These are phyloP conservation scores for Candida fluviatilis DNA, from an alignment of 805 yeast species.

Conservation along the genomic window DNA sequence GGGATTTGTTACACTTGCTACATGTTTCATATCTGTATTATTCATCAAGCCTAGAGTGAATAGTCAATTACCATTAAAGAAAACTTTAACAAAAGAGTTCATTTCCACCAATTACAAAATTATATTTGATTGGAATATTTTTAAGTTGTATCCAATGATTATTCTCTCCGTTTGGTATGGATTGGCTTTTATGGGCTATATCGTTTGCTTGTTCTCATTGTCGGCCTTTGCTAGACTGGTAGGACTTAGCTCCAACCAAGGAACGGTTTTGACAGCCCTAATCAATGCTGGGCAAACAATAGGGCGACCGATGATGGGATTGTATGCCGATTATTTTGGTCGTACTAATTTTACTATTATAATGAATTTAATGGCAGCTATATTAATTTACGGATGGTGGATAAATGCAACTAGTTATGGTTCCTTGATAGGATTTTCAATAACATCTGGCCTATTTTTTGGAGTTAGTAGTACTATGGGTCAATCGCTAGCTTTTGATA, in stretches of 20 bases:
- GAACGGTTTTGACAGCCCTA: slow-evolving; percentile 29
- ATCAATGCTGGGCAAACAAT: slow-evolving; percentile 41
- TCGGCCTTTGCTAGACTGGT: slow-evolving; percentile 36
- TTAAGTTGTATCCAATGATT: slow-evolving; percentile 19
- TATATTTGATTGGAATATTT: slow-evolving; percentile 32
- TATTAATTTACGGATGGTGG: slow-evolving; percentile 35
- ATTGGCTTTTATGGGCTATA: slow-evolving; percentile 34
- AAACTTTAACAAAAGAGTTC: slow-evolving; percentile 17
- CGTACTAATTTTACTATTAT: slow-evolving; percentile 32
- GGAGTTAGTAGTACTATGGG: slow-evolving; percentile 27
- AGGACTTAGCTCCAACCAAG: slow-evolving; percentile 40
- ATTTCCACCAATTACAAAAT: slow-evolving; percentile 20
- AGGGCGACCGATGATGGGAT: slow-evolving; percentile 50
- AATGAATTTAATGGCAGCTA: slow-evolving; percentile 18
- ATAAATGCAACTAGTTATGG: slow-evolving; percentile 31
- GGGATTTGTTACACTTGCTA: slow-evolving; percentile 28
- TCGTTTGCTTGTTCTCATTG: slow-evolving; percentile 31
- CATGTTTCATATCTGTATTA: slow-evolving; percentile 32
- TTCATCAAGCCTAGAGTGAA: slow-evolving; percentile 45
- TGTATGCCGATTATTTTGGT: slow-evolving; percentile 45
- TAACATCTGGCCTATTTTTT: slow-evolving; percentile 25
- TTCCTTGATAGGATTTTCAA: slow-evolving; percentile 24
- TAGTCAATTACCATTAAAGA: slow-evolving; percentile 19
- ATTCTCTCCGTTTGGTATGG: slow-evolving; percentile 32
- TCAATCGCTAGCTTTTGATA: slow-evolving; percentile 23